Percentiles rank a stretch among this genome's conserved stretches.
phyloP scores from a whole-genome alignment of 2,329 filamentous ascomycete genomes.

The Pyrenophora seminiperda region DNA sequence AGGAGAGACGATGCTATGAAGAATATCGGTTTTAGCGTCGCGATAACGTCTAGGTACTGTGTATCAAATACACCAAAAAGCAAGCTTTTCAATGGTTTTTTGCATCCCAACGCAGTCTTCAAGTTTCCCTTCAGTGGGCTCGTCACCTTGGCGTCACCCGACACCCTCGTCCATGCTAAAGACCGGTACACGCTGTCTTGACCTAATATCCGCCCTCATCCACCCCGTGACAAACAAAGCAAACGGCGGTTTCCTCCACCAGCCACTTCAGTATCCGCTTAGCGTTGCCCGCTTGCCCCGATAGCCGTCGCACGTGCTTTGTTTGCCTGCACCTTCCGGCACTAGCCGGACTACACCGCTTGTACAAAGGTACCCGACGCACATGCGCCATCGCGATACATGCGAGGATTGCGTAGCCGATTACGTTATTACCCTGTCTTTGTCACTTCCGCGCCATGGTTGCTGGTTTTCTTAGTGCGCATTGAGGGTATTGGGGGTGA shows the following conservation, averaged over 20 bases:
- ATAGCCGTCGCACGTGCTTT: slow-evolving; percentile 29
- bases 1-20: too few relatives aligned
- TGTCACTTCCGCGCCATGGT: slow-evolving; percentile 1
- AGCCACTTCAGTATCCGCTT: slow-evolving; percentile 27
- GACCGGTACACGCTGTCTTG: too few relatives aligned
- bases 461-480: background rate
- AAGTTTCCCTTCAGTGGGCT: too few relatives aligned
- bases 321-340: slow-evolving; percentile 23
- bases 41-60: too few relatives aligned
- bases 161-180: too few relatives aligned
- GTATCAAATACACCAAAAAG: too few relatives aligned
- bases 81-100: too few relatives aligned
- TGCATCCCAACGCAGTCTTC: too few relatives aligned
- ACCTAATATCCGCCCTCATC: slow-evolving; percentile 22
- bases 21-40: too few relatives aligned
- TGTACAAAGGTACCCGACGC: slow-evolving; percentile 25
- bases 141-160: too few relatives aligned
- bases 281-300: slow-evolving; percentile 10
- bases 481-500: slow-evolving; percentile 32
- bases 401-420: slow-evolving; percentile 3
- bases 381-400: slow-evolving; percentile 7
- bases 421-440: slow-evolving; percentile 19
- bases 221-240: background rate
- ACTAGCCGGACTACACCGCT: slow-evolving; percentile 29
- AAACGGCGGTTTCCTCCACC: background rate